Base-by-base conservation (phyloP, 1,284 basidiomycete genomes). In the Takashimella tepidaria region DNA sequence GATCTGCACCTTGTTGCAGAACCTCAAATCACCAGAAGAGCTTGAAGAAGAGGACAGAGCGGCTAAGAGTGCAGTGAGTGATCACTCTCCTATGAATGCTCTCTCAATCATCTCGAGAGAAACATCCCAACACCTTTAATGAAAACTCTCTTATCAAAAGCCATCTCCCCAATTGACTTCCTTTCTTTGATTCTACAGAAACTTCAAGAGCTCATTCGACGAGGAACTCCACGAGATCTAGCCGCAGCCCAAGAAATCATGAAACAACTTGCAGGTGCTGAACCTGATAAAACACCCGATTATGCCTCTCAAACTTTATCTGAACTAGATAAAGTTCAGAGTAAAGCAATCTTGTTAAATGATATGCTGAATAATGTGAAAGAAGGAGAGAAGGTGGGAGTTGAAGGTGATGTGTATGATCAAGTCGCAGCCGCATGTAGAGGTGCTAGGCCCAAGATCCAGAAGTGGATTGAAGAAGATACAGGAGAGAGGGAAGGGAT, bases 361-460 rank as follows among this genome's bases (percentile, higher is more conserved):
- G 93, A 98, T 74, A 89, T 99, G 86, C 80, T 98, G 50, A 92
- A 98, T 67, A 98, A 98, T 67, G 87, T 89, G 16, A 88, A 91
- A 56, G 79, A 81, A 49, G 84, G 86, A 6, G 90, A 92, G 75
- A 79, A 76, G 58, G 87, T 90, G 62, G 87, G 82, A n/a, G 71
- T 76, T n/a, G 74, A 81, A 49, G 96, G 96, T 4, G 96, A 98
- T 73, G 93, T 86, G 2, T 98, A 98, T 68, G 89, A 97, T 77
- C 95, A 98, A 86, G 92, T 98, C 6, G 88, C 93, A 0, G 77
- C 82, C 1, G 86, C 96, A 47, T 83, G 97, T 42, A 80, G 80
- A 24, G 83, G 83, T 47, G 93, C 95, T 2, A 83, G 95, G 53
- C 96, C 96, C 1, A 92, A 90, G 74, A 84, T 98, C 48, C 96